phyloP scores from a whole-genome alignment of 495 filamentous ascomycete species.

The Aspergillus cavernicola region DNA sequence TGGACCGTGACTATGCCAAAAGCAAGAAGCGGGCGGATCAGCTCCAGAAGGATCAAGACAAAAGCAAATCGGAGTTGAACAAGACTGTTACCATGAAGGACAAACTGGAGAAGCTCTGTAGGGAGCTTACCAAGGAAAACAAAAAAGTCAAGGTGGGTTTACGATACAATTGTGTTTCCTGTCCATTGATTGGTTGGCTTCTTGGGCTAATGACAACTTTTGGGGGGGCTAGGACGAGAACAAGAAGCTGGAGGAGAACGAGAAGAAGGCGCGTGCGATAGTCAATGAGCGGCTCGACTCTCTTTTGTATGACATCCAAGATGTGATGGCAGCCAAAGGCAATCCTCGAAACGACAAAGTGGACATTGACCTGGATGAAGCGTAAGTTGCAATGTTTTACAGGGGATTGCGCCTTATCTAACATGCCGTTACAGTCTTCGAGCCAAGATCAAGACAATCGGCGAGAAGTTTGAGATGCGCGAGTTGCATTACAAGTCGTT shows the following conservation, averaged over 20 bases:
- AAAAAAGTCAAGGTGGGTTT: conserved; percentile 85
- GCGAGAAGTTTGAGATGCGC: conserved; percentile 92
- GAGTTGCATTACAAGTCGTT: conserved; percentile 88
- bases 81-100: conserved; percentile 85
- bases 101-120: conserved; percentile 90
- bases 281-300: conserved; percentile 79
- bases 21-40: conserved; percentile 94
- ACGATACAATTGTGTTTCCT: neutral
- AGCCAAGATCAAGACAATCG: conserved; percentile 84
- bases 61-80: conserved; percentile 76
- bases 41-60: conserved; percentile 94
- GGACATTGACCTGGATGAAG: conserved; percentile 79
- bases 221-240: conserved; percentile 72
- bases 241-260: conserved; percentile 76
- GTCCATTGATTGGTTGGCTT: no score
- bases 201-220: neutral
- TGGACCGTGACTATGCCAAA: conserved; percentile 90
- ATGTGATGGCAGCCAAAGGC: conserved; percentile 73
- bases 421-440: conserved; percentile 60
- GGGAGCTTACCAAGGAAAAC: conserved; percentile 91
- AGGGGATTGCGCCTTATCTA: neutral
- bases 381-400: conserved; percentile 50
- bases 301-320: conserved; percentile 74
- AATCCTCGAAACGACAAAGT: conserved; percentile 68
- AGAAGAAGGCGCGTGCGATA: conserved; percentile 73